Evolutionary conservation across 2,329 filamentous ascomycete genomes (phyloP), one percentile per base, ranked within the genome.

Genomic region (Ophioceras dolichostomum): DNA sequence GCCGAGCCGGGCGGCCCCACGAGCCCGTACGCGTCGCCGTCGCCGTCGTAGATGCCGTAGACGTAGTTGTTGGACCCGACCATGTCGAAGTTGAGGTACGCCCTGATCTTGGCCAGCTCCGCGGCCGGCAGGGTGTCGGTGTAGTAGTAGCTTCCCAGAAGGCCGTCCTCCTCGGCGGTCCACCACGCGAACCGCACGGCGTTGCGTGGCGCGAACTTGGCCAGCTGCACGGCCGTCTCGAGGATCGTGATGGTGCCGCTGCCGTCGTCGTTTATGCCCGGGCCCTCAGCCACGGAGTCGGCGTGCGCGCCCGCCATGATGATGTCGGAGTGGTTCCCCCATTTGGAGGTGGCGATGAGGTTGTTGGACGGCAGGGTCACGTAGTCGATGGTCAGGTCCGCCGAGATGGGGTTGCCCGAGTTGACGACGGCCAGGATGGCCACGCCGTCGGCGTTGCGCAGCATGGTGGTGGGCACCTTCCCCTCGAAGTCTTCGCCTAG

Each of bases 201-300:
- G 43, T 71, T 65, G 42, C 75, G 53, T 39, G 65, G 39, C 5
- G 66, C 61, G 45, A 79, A 68, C 52, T 74, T 73, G n/a, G 69
- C 65, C 22, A 80, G 63, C n/a, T 68, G 65, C 19, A 67, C 65
- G 9, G 76, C 76, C 21, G 76, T 61, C 37, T 74, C 72, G 8
- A 80, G 61, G 36, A 77, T 61, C 18, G 66, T 67, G 43, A 76
- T 67, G 2, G 66, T 65, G 14, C 76, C 76, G 12, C 66, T 72
- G 34, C 75, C 76, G 47, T 81, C 69, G 50, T 80, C 76, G 52
- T 80, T 81, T 58, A 81, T 76, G 5, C 76, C 76, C 0, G 76
- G 75, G 0, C 76, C 76, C 3, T 63, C 67, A 20, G 64, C 61
- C 16, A 79, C 75, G 6, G 68, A 73, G 55, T 80, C 76, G 14